Evolutionary conservation across 352 stramenopile species (phyloP), one percentile per base, ranked within the genome.

Genomic region (Globisporangium carolinianum): DNA sequence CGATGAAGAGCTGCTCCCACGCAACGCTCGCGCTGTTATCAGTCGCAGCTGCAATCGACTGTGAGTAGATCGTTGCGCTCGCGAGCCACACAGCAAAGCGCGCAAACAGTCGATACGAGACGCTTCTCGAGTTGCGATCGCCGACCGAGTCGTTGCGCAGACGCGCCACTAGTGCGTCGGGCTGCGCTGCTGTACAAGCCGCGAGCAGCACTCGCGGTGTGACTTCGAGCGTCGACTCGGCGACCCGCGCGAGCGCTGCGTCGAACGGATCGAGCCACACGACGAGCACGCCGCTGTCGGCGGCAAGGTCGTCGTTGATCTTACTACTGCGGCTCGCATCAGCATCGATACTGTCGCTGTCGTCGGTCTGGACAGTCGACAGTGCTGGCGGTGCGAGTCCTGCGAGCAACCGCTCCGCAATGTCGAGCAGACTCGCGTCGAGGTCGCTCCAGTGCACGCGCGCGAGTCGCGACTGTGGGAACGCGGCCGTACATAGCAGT

Each of bases 1-100:
- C 63, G 0, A 49, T 64, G 42, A 83, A 83, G 6, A 61, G 63
- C 45, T 66, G 66, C 47, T 86, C 75, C 75, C 75, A 86, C 35
- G 53, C 51, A 45, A 65, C 58, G 47, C 68, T 68, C 2, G 51
- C 57, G 38, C 54, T 35, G 42, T n/a, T 24, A 6, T n/a, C 51
- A 17, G 1, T 56, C 14, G 41, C 36, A 2, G 60, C 24, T 8
- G 36, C 53, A 15, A 60, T 54, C 53, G 60, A 57, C 41, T 66
- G 61, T 15, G 61, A 66, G 55, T 66, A 66, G 45, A 66, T 55
- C 12, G 61, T 48, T 2, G 61, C 54, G 50, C 61, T 66, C 10
- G 61, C 5, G 41, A 66, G 46, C 61, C 61, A 66, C 15, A 51
- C 50, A 5, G 37, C 42, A 17, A 62, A 66, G 6, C 43, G 43